Evolutionary conservation across 352 stramenopile genomes (phyloP).

Genomic region (Phytophthora sojae): DNA sequence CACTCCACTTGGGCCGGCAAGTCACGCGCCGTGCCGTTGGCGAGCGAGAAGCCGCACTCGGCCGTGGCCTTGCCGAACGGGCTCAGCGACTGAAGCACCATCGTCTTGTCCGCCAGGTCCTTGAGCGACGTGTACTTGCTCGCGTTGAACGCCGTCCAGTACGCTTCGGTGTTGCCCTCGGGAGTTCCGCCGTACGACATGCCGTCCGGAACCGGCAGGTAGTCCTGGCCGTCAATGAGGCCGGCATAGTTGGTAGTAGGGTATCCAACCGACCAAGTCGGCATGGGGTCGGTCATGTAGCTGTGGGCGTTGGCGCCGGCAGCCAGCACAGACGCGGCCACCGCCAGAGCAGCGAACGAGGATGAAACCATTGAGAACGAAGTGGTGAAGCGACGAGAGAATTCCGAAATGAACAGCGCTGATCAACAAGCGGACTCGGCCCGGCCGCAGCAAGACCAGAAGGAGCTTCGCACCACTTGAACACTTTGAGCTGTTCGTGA

Average conservation of each 20-base stretch:
- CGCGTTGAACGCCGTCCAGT: conserved; percentile 42
- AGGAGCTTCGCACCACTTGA: neutral
- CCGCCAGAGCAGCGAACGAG: conserved; percentile 14
- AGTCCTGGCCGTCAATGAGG: conserved; percentile 46
- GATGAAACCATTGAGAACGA: conserved; percentile 21
- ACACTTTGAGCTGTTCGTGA: conserved; percentile 12
- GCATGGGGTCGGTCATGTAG: conserved; percentile 48
- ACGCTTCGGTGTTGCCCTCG: conserved; percentile 36
- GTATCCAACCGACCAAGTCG: conserved; percentile 47
- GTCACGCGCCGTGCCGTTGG: conserved; percentile 35
- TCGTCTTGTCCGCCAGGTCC: conserved; percentile 39
- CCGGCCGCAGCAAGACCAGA: neutral
- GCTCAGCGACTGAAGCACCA: conserved; percentile 32
- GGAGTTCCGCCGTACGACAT: conserved; percentile 42
- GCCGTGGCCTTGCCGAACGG: conserved; percentile 33
- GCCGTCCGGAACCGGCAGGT: conserved; percentile 42
- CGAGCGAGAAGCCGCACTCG: conserved; percentile 39
- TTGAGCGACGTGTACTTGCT: conserved; percentile 49
- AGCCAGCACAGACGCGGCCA: conserved; percentile 12
- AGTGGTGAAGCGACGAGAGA: conserved; percentile 15
- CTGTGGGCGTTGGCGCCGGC: conserved; percentile 31
- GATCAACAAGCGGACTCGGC: neutral
- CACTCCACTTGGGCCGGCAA: conserved; percentile 40
- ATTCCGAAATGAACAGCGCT: conserved; percentile 29
- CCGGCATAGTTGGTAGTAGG: conserved; percentile 42